Base-by-base conservation (phyloP, 2,329 filamentous ascomycete genomes). In the Fonsecaea multimorphosa region DNA sequence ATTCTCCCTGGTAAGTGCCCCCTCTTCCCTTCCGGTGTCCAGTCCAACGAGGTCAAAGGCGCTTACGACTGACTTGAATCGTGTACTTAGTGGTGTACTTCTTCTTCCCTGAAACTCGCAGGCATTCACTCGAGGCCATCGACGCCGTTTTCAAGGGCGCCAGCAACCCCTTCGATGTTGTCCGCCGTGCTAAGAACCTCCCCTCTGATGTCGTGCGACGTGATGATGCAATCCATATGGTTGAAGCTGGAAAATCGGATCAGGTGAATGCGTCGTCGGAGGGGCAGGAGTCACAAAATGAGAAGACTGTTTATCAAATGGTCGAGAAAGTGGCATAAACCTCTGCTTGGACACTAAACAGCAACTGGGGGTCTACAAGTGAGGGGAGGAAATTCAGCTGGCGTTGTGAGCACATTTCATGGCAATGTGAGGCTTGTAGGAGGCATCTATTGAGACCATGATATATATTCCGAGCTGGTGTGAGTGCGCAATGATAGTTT, bases 131-230 rank as follows among this genome's bases (percentile, higher is more conserved):
- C 22, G 44, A 49, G 19, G 44, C 44, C 11, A 49, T 49, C 44
- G 44, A 49, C 11, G 44, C 44, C 44, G 22, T 49, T 24, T 49
- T 49, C 44, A 49, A 49, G 44, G 44, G 44, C 11, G 44, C 44
- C 44, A 24, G 3, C 44, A 49, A 22, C 22, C 44, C 44, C 3
- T 49, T 49, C 11, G 44, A 49, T 11, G 44, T 49, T 16, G 44
- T 49, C 44, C 44, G 44, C 9, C 44, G 44, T 12, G 44, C 44
- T 16, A 49, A 49, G 44, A 49, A 49, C 2, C 19, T 49, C 44
- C 44, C 44, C 19, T 49, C 44, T 16, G 44, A 49, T 24, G 44
- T 49, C 9, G 44, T 49, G 44, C 19, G 44, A 27, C 19, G 44
- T 8, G 44, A 24, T 12, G 44, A 49, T 24, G 44, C 44, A 6